Percentiles rank a stretch among this genome's conserved stretches.
phyloP scores from a whole-genome alignment of 192 early-diverging fungal species.

The Ambispora gerdemannii region DNA sequence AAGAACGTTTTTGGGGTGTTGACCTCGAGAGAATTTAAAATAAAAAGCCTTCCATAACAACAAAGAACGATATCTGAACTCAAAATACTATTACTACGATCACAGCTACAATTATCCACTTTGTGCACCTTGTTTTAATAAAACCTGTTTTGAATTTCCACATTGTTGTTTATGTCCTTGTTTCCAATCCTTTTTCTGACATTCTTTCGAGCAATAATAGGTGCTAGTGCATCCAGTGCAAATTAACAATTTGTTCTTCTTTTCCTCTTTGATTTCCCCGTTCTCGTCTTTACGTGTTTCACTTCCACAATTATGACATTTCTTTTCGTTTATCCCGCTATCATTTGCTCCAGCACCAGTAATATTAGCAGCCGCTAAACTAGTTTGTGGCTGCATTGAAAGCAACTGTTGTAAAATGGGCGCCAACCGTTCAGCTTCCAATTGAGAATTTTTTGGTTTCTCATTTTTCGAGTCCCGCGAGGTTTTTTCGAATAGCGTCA shows the following conservation, averaged over 20 bases:
- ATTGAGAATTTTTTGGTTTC: conserved; percentile 17
- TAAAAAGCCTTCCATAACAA: too few relatives aligned
- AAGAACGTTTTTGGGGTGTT: too few relatives aligned
- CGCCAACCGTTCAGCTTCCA: conserved; percentile 15
- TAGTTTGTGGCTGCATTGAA: conserved; percentile 8
- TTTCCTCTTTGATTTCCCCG: conserved; percentile 30
- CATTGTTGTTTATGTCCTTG: conserved; percentile 49
- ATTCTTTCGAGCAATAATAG: conserved; percentile 59
- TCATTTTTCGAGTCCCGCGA: background rate
- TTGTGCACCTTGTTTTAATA: background rate
- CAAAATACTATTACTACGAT: too few relatives aligned
- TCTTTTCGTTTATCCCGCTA: conserved; percentile 5
- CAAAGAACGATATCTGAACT: too few relatives aligned
- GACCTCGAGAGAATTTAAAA: too few relatives aligned
- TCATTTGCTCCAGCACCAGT: background rate
- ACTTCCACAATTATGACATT: conserved; percentile 37
- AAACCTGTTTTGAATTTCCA: background rate
- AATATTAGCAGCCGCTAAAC: too few relatives aligned
- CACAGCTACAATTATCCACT: background rate
- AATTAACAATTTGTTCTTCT: conserved; percentile 36
- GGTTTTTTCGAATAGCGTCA: conserved; percentile 37
- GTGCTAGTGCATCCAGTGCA: conserved; percentile 53
- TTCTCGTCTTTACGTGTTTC: conserved; percentile 30
- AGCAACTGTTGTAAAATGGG: conserved; percentile 33
- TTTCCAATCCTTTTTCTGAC: conserved; percentile 57